Percentiles rank a stretch among this genome's conserved stretches.
phyloP scores from a whole-genome alignment of 1,139 yeast species.

The Zygoascus sp. region DNA sequence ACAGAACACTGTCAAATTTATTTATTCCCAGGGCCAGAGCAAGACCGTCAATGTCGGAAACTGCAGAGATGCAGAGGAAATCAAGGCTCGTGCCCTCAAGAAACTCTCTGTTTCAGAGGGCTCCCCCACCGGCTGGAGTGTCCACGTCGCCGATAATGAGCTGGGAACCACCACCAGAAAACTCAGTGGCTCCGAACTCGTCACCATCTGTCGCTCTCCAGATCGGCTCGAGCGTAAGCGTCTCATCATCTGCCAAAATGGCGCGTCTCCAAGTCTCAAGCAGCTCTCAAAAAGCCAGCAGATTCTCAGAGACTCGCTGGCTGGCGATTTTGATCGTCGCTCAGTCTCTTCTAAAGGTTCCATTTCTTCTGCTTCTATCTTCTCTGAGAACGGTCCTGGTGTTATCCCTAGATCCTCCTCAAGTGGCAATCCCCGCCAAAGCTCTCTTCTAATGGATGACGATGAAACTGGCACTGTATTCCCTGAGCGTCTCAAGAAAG shows the following conservation, averaged over 20 bases:
- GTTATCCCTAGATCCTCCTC: not conserved
- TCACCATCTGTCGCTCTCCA: conserved; percentile 73
- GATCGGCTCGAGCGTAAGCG: conserved; percentile 70
- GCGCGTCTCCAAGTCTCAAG: conserved; percentile 58
- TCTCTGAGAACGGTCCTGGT: conserved; percentile 1
- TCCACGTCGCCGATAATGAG: conserved; percentile 42
- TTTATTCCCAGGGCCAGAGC: conserved; percentile 56
- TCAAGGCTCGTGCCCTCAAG: conserved; percentile 65
- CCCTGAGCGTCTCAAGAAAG: conserved; percentile 13
- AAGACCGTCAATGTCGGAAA: conserved; percentile 72
- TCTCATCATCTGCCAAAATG: conserved; percentile 62
- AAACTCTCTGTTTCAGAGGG: conserved; percentile 43
- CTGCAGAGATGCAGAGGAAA: conserved; percentile 75
- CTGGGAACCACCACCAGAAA: conserved; percentile 43
- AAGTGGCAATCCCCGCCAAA: conserved; percentile 2
- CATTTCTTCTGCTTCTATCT: conserved; percentile 6
- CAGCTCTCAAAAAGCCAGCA: conserved; percentile 64
- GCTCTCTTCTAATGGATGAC: conserved; percentile 12
- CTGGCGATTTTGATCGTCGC: conserved; percentile 8
- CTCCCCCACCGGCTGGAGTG: conserved; percentile 46
- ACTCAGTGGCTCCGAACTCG: conserved; percentile 73
- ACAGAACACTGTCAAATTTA: conserved; percentile 56
- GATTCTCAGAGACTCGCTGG: conserved; percentile 26
- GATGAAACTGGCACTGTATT: conserved; percentile 15
- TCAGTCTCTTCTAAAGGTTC: conserved; percentile 8